phyloP scores from a whole-genome alignment of 176 grass and related monocot genomes.

The Rhipidocladum racemiflorum region DNA sequence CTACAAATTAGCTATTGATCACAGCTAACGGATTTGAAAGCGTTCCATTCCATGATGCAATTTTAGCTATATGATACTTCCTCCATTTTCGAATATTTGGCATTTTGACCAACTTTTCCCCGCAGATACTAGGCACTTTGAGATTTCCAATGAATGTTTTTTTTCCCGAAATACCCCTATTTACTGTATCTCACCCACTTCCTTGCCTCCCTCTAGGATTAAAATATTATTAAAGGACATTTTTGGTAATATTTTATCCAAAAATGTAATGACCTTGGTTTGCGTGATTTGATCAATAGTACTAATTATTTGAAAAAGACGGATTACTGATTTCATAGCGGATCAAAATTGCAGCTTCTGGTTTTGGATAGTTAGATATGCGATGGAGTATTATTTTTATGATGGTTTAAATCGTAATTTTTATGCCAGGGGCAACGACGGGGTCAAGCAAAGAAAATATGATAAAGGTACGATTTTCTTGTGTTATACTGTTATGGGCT shows the following conservation, averaged over 20 bases:
- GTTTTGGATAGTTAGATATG: neutral
- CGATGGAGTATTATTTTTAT: neutral
- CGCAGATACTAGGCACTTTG: neutral
- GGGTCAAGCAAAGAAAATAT: conserved; percentile 36
- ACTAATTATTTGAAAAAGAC: neutral
- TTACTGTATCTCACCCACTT: neutral
- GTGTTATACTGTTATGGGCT: neutral
- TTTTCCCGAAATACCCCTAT: neutral
- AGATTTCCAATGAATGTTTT: neutral
- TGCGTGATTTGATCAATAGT: neutral
- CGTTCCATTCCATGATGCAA: neutral
- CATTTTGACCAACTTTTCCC: neutral
- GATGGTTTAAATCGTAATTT: conserved; percentile 16
- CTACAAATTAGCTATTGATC: neutral
- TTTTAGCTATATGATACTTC: neutral
- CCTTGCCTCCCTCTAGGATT: neutral
- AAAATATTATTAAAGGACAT: neutral
- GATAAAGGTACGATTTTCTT: conserved; percentile 57
- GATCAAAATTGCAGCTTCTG: conserved; percentile 1
- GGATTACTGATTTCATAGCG: neutral
- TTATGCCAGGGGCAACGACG: conserved; percentile 35
- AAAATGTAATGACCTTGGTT: neutral
- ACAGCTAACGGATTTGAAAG: neutral
- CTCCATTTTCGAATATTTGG: neutral
- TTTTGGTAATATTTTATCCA: neutral